Percentiles rank a stretch among this genome's conserved stretches.
These are phyloP conservation scores for Diplodia intermedia DNA, from an alignment of 2,329 filamentous ascomycete genomes.

Conservation along the genomic window DNA sequence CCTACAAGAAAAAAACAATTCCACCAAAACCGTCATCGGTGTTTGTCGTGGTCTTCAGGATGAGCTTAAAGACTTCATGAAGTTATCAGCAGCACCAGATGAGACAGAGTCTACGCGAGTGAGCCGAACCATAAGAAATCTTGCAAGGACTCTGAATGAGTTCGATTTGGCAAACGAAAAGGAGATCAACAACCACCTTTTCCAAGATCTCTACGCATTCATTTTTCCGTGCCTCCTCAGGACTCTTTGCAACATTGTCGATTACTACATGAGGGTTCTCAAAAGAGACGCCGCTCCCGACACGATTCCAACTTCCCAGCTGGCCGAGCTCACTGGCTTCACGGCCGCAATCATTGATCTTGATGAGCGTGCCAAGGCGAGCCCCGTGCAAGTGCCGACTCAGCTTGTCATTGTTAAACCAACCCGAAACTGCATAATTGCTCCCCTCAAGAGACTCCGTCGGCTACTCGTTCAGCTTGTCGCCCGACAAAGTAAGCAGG, in stretches of 20 bases:
- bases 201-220: constrained; percentile 39
- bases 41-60: neutral
- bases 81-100: neutral
- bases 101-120: neutral
- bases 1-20: neutral
- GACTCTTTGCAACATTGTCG: constrained; percentile 35
- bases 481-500: neutral
- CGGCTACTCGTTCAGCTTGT: constrained; percentile 12
- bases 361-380: constrained; percentile 36
- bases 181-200: constrained; percentile 26
- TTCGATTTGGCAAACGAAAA: constrained; percentile 7
- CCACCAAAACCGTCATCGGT: neutral
- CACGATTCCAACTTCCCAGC: neutral
- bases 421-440: constrained; percentile 39
- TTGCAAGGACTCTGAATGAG: neutral
- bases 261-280: constrained; percentile 34
- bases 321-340: constrained; percentile 37
- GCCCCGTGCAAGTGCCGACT: constrained; percentile 34
- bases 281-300: neutral
- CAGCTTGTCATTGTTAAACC: constrained; percentile 38
- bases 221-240: constrained; percentile 39
- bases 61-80: neutral
- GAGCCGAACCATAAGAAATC: neutral
- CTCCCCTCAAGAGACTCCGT: constrained; percentile 36
- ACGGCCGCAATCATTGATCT: constrained; percentile 41